Evolutionary conservation across 306 rosid genomes (phyloP).

Genomic region (Castanea sativa): DNA sequence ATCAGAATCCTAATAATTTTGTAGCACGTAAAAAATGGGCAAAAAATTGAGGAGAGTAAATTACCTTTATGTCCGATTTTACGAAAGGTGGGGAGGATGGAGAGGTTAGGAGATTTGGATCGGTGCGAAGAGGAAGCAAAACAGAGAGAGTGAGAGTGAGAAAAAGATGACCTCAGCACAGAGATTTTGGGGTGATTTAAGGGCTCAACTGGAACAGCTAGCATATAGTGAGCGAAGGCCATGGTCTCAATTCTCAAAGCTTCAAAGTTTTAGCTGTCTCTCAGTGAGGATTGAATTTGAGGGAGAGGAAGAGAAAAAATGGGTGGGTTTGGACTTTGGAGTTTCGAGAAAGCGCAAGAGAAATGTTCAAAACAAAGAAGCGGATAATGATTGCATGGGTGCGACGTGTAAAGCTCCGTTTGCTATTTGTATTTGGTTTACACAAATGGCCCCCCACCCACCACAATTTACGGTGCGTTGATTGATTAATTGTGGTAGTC

Average conservation of each 20-base stretch:
- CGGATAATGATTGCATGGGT: background rate
- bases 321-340: background rate
- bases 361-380: background rate
- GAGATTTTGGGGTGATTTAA: constrained; percentile 24
- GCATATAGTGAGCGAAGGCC: constrained; percentile 52
- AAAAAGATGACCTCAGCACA: constrained; percentile 8
- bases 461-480: no score
- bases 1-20: background rate
- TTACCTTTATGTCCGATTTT: constrained; percentile 35
- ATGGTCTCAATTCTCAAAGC: constrained; percentile 15
- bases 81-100: constrained; percentile 28
- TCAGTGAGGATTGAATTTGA: background rate
- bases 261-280: background rate
- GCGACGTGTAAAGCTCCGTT: background rate
- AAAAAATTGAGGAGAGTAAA: background rate
- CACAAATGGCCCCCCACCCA: no score
- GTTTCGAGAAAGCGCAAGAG: constrained; percentile 28
- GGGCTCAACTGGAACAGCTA: constrained; percentile 37
- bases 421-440: no score
- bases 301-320: background rate
- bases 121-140: constrained; percentile 22
- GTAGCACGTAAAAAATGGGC: background rate
- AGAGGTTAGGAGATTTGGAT: constrained; percentile 31
- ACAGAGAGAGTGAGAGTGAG: constrained; percentile 18
- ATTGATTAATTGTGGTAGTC: no score